phyloP scores from a whole-genome alignment of 306 rosid species.

The Glycine soja region DNA sequence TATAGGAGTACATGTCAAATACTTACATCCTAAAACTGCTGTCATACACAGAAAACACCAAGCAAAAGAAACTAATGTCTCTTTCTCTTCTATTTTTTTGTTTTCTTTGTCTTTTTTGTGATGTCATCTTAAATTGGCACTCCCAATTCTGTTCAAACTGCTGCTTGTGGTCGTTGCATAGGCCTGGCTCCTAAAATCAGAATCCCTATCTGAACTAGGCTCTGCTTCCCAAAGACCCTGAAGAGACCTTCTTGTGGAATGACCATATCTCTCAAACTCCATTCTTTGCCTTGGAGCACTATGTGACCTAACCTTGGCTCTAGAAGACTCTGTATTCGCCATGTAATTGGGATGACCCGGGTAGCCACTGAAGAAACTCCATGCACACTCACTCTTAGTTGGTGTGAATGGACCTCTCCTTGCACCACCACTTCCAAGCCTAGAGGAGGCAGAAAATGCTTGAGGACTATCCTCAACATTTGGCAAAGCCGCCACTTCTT shows the following conservation, averaged over 20 bases:
- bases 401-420: constrained; percentile 75
- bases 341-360: constrained; percentile 79
- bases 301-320: constrained; percentile 90
- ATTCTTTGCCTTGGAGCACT: constrained; percentile 94
- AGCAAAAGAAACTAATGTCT: neutral
- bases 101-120: neutral
- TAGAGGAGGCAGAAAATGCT: constrained; percentile 65
- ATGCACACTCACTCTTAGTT: constrained; percentile 76
- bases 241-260: constrained; percentile 49
- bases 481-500: constrained; percentile 55
- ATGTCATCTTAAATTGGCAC: constrained; percentile 62
- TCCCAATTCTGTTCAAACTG: constrained; percentile 59
- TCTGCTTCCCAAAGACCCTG: constrained; percentile 66
- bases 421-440: constrained; percentile 64
- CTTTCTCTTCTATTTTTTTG: neutral
- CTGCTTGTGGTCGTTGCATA: constrained; percentile 51
- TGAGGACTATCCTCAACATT: constrained; percentile 75
- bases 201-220: constrained; percentile 56
- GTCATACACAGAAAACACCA: constrained; percentile 43
- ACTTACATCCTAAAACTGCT: constrained; percentile 54
- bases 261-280: constrained; percentile 69
- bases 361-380: constrained; percentile 70
- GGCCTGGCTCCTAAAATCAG: constrained; percentile 53
- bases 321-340: constrained; percentile 87
- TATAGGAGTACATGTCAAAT: constrained; percentile 46